Percentiles rank a stretch among this genome's conserved stretches.
phyloP scores from a whole-genome alignment of 2,329 filamentous ascomycete species.

The Pseudogymnoascus sp. region DNA sequence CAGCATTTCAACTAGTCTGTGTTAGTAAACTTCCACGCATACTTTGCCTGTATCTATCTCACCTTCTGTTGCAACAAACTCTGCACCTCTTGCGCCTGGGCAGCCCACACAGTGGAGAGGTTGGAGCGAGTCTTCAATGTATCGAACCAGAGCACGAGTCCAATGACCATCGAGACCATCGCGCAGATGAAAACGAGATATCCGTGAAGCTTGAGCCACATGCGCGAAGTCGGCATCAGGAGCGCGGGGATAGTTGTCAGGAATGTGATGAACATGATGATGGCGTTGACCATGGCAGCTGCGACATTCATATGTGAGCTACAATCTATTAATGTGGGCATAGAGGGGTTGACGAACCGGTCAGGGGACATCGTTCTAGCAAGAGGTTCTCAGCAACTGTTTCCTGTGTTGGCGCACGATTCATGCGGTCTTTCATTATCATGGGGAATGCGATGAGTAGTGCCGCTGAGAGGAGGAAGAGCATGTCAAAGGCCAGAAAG shows the following conservation, averaged over 20 bases:
- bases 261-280: slow-evolving; percentile 66
- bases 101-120: slow-evolving; percentile 54
- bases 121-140: slow-evolving; percentile 61
- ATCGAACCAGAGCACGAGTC: slow-evolving; percentile 63
- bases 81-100: slow-evolving; percentile 51
- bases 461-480: slow-evolving; percentile 45
- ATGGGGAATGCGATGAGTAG: slow-evolving; percentile 47
- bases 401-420: slow-evolving; percentile 35
- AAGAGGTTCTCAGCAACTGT: slow-evolving; percentile 46
- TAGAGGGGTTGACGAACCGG: slow-evolving; percentile 34
- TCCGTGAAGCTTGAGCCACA: slow-evolving; percentile 63
- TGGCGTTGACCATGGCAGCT: slow-evolving; percentile 66
- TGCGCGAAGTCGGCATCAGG: slow-evolving; percentile 55
- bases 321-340: neutral
- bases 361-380: slow-evolving; percentile 44
- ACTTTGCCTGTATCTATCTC: neutral
- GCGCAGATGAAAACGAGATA: slow-evolving; percentile 56
- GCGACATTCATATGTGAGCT: neutral
- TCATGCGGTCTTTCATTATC: slow-evolving; percentile 37
- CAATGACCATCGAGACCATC: slow-evolving; percentile 58
- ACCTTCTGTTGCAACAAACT: slow-evolving; percentile 62
- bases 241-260: slow-evolving; percentile 64
- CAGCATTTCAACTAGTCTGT: slow-evolving; percentile 65
- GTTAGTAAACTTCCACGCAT: neutral
- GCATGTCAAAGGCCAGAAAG: slow-evolving; percentile 42